Conservation (phyloP, 805 yeast species). For the Lipomyces starkeyi region DNA sequence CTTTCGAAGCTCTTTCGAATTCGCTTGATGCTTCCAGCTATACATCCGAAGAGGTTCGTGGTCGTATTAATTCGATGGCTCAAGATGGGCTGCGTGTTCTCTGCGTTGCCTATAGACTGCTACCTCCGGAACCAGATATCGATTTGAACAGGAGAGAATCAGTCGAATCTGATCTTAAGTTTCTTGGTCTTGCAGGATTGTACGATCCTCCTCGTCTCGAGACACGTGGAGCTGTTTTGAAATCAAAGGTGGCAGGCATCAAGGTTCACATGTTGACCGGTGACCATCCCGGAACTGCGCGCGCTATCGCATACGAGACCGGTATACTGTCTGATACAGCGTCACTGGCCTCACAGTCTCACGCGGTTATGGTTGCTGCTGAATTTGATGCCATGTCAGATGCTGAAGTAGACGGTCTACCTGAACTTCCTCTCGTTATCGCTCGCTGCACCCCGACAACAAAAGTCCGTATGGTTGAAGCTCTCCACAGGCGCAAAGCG, state of each 20-base stretch:
- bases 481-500: conserved; percentile 65
- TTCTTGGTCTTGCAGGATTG: conserved; percentile 75
- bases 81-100: conserved; percentile 74
- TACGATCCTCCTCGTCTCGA: conserved; percentile 84
- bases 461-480: conserved; percentile 80
- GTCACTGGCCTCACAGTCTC: conserved; percentile 52
- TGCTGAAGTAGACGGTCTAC: conserved; percentile 63
- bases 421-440: conserved; percentile 75
- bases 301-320: conserved; percentile 80
- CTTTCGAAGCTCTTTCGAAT: conserved; percentile 69
- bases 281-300: conserved; percentile 80
- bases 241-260: conserved; percentile 76
- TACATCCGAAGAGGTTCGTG: conserved; percentile 51
- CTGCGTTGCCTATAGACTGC: conserved; percentile 62
- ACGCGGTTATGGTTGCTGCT: conserved; percentile 71
- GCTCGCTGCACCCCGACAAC: conserved; percentile 87
- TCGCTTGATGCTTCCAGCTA: conserved; percentile 51
- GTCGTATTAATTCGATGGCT: conserved; percentile 64
- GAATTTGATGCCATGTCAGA: conserved; percentile 71
- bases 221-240: conserved; percentile 67
- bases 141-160: conserved; percentile 47
- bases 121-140: conserved; percentile 17
- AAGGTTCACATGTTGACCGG: conserved; percentile 85
- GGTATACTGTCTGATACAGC: conserved; percentile 65
- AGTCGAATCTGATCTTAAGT: conserved; percentile 60